phyloP scores from a whole-genome alignment of 2,329 filamentous ascomycete species.

The Westerdykella ornata region DNA sequence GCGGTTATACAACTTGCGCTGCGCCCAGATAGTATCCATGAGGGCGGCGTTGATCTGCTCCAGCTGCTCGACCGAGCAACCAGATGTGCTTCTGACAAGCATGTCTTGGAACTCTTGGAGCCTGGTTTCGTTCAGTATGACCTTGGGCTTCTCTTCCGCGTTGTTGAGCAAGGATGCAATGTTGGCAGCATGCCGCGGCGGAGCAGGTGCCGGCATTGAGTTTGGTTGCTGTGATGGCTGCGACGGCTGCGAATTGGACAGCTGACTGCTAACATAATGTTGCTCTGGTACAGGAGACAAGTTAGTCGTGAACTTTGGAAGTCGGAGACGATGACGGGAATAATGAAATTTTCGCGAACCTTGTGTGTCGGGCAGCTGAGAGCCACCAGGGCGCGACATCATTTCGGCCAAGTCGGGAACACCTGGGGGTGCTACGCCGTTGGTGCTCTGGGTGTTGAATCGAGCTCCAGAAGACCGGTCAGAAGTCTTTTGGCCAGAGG shows the following conservation, averaged over 20 bases:
- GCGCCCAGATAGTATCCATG: conserved; percentile 85
- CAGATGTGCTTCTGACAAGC: conserved; percentile 62
- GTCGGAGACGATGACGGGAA: conserved; percentile 6
- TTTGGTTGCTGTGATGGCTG: conserved; percentile 30
- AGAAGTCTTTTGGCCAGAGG: conserved; percentile 72
- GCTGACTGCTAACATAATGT: conserved; percentile 31
- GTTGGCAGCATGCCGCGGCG: conserved; percentile 30
- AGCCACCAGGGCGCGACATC: conserved; percentile 47
- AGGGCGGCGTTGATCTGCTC: conserved; percentile 87
- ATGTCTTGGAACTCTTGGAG: conserved; percentile 55
- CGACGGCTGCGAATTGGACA: conserved; percentile 34
- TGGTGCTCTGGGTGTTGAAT: conserved; percentile 66
- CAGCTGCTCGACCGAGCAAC: conserved; percentile 84
- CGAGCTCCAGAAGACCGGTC: conserved; percentile 61
- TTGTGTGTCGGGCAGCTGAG: conserved; percentile 60
- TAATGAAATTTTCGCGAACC: conserved; percentile 36
- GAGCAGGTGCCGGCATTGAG: conserved; percentile 33
- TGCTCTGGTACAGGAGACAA: conserved; percentile 20
- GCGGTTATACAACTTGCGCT: conserved; percentile 75
- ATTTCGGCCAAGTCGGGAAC: conserved; percentile 50
- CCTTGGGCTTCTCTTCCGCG: conserved; percentile 23
- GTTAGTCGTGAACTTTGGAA: conserved; percentile 12
- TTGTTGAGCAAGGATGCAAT: conserved; percentile 42
- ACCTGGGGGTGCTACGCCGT: conserved; percentile 49
- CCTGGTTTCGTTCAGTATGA: conserved; percentile 46